Percentiles rank a stretch among this genome's conserved stretches.
phyloP scores from a whole-genome alignment of 306 rosid genomes.

The Benincasa hispida region DNA sequence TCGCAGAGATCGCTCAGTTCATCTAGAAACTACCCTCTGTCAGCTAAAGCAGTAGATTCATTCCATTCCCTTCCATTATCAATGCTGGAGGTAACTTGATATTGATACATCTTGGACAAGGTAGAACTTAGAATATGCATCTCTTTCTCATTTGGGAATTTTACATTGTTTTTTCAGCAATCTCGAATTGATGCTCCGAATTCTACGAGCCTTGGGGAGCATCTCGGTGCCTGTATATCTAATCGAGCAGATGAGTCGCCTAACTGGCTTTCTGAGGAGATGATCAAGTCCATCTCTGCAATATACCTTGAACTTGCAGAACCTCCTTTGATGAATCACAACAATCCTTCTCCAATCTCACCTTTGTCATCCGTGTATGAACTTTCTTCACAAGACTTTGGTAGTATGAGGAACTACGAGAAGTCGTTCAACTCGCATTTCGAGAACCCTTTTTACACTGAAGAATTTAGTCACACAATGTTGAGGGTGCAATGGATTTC shows the following conservation, averaged over 20 bases:
- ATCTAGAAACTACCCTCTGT: conserved; percentile 30
- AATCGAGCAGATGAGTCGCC: conserved; percentile 48
- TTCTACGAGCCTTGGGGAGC: conserved; percentile 45
- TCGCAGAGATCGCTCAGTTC: conserved; percentile 58
- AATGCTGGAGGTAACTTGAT: conserved; percentile 62
- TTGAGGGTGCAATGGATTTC: conserved; percentile 51
- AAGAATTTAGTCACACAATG: conserved; percentile 49
- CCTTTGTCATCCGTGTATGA: conserved; percentile 40
- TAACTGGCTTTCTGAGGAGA: conserved; percentile 79
- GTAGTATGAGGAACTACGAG: conserved; percentile 38
- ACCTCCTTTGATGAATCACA: conserved; percentile 35
- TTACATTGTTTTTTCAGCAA: conserved; percentile 35
- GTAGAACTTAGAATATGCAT: neutral
- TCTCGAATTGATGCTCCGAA: conserved; percentile 33
- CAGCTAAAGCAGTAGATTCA: conserved; percentile 39
- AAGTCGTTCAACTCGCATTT: conserved; percentile 45
- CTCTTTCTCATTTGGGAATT: conserved; percentile 1
- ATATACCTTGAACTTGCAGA: conserved; percentile 74
- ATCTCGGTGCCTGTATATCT: conserved; percentile 28
- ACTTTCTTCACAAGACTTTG: conserved; percentile 34
- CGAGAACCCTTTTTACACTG: conserved; percentile 41
- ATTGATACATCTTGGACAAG: neutral
- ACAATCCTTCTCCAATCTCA: conserved; percentile 34
- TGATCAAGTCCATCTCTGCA: conserved; percentile 67
- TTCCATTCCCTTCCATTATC: conserved; percentile 87